Conservation (phyloP, 2,329 filamentous ascomycete genomes). For the Penicillium griseofulvum region DNA sequence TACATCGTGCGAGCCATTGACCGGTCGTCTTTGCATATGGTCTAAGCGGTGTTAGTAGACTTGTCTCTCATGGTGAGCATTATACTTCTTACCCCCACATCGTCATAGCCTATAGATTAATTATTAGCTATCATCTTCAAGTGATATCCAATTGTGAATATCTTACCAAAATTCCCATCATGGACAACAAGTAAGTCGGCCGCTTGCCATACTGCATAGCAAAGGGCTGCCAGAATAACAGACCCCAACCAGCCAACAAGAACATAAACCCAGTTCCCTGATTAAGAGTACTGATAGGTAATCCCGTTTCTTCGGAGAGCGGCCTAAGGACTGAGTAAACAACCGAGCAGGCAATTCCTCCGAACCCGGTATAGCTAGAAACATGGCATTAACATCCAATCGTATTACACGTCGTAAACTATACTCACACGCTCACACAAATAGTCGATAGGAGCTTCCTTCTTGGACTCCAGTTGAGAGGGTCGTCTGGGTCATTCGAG, state of each 20-base stretch:
- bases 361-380: slow-evolving; percentile 38
- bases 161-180: slow-evolving; percentile 34
- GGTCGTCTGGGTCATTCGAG: slow-evolving; percentile 48
- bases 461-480: slow-evolving; percentile 47
- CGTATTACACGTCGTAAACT: not conserved
- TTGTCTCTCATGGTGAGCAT: not conserved
- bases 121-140: not conserved
- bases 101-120: slow-evolving; percentile 23
- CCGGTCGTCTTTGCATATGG: slow-evolving; percentile 33
- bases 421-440: slow-evolving; percentile 42
- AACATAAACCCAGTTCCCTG: slow-evolving; percentile 44
- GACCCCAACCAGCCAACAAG: slow-evolving; percentile 45
- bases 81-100: slow-evolving; percentile 32
- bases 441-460: slow-evolving; percentile 45
- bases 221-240: slow-evolving; percentile 50
- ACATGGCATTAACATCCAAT: not conserved
- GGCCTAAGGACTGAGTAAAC: slow-evolving; percentile 42
- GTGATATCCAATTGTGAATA: not conserved
- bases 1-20: slow-evolving; percentile 41
- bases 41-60: slow-evolving; percentile 16
- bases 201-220: slow-evolving; percentile 46
- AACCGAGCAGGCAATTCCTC: slow-evolving; percentile 38
- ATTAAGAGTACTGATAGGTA: slow-evolving; percentile 36
- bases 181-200: slow-evolving; percentile 34
- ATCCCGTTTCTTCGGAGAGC: slow-evolving; percentile 36